Percentiles rank a stretch among this genome's conserved stretches.
Evolutionary conservation across 192 early-diverging fungal genomes (phyloP).

Genomic region (Helicostylum pulchrum): DNA sequence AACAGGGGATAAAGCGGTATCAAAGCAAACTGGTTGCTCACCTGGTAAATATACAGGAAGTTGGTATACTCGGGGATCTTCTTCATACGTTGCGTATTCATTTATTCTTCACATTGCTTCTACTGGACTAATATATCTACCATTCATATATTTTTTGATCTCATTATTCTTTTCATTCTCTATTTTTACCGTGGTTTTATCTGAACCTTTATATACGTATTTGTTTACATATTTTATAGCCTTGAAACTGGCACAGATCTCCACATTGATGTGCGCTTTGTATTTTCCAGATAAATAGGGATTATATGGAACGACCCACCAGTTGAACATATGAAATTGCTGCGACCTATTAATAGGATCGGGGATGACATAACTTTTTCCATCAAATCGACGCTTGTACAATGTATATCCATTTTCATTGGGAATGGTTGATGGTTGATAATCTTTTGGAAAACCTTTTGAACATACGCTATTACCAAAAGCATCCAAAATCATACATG

Average conservation of each 20-base stretch:
- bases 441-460: neutral
- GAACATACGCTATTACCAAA: neutral
- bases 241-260: neutral
- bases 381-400: neutral
- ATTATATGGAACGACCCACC: neutral
- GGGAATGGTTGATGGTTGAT: neutral
- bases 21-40: neutral
- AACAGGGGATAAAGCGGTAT: neutral
- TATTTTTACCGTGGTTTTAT: neutral
- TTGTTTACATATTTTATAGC: constrained; percentile 1
- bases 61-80: neutral
- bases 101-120: neutral
- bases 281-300: neutral
- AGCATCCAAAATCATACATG: neutral
- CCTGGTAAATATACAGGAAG: neutral
- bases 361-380: neutral
- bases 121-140: neutral
- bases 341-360: too few species aligned
- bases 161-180: neutral
- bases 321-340: too few species aligned
- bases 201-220: neutral
- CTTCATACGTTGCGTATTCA: neutral
- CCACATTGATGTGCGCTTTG: neutral
- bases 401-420: neutral
- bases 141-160: neutral